Conservation (phyloP, 306 rosid species). For the Cicer pinnatifidum region DNA sequence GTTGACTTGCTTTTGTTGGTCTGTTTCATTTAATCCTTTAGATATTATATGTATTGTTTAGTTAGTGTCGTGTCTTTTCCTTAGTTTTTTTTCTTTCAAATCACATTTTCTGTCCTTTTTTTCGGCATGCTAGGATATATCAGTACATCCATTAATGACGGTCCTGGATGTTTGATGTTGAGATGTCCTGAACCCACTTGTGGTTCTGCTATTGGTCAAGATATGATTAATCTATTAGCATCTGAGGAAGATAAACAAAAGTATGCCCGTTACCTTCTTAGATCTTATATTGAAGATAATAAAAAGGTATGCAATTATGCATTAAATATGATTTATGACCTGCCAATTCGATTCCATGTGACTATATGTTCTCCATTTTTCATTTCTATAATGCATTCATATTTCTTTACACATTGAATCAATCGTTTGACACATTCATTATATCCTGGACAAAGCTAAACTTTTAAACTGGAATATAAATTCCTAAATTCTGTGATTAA, state of each 20-base stretch:
- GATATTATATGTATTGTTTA: constrained; percentile 18
- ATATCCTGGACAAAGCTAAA: constrained; percentile 12
- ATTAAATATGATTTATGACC: constrained; percentile 32
- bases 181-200: constrained; percentile 95
- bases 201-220: constrained; percentile 78
- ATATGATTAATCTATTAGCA: constrained; percentile 68
- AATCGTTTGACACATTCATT: constrained; percentile 7
- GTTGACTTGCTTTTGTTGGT: constrained; percentile 20
- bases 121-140: constrained; percentile 62
- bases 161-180: constrained; percentile 91
- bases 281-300: constrained; percentile 91
- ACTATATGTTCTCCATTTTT: constrained; percentile 20
- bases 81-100: background rate
- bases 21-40: background rate
- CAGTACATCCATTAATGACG: constrained; percentile 81
- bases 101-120: constrained; percentile 24
- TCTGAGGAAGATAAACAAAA: constrained; percentile 68
- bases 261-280: constrained; percentile 75
- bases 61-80: background rate
- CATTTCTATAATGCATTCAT: constrained; percentile 12
- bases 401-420: constrained; percentile 31
- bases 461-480: background rate
- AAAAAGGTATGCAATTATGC: constrained; percentile 72
- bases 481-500: constrained; percentile 26
- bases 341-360: constrained; percentile 16